Base-by-base conservation (phyloP, 768 basidiomycete genomes). In the Dictyophora rubrovolvata region DNA sequence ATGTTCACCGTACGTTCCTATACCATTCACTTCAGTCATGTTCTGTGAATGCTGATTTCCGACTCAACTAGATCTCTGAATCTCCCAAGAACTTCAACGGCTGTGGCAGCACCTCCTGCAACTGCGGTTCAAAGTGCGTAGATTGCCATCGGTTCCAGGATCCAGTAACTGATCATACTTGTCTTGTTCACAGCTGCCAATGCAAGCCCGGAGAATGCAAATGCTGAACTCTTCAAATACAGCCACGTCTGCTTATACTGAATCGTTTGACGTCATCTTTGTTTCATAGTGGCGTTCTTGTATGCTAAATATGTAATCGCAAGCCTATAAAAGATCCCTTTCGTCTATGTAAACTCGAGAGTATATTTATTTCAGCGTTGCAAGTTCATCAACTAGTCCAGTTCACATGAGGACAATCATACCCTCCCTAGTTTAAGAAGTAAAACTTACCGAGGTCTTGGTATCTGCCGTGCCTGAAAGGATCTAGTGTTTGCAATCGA, bases 151-250 rank as follows among this genome's bases (percentile, higher is more conserved):
- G 11, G 21, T 20, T 54, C 14, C 33, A 18, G 4, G 20, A 9
- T 5, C 42, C 3, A 16, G 35, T 42, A 37, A 37, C 36, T 33
- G 52, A 37, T 50, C 21, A 56, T n/a, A 50, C 28, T 35, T 5
- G 21, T 42, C 46, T 18, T 18, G 47, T 12, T 14, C n/a, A 4
- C 50, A 85, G 83, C 61, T 86, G 84, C 75, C 59, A 61, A 23
- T 85, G 84, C 78, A 77, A 79, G 71, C 66, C 80, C 54, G 79
- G 77, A 55, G 77, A 79, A 62, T 85, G 83, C 83, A 84, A 84
- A 71, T 86, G 82, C 75, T 68, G 60, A 70, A 63, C 56, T n/a
- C n/a, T 47, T 14, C 6, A 6, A 20, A 55, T 47, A 20, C 42
- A 14, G 20, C 20, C 18, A 36, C 35, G 5, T 20, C 12, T 11